Evolutionary conservation across 2,329 filamentous ascomycete species (phyloP).

Genomic region (Alternaria rosae): DNA sequence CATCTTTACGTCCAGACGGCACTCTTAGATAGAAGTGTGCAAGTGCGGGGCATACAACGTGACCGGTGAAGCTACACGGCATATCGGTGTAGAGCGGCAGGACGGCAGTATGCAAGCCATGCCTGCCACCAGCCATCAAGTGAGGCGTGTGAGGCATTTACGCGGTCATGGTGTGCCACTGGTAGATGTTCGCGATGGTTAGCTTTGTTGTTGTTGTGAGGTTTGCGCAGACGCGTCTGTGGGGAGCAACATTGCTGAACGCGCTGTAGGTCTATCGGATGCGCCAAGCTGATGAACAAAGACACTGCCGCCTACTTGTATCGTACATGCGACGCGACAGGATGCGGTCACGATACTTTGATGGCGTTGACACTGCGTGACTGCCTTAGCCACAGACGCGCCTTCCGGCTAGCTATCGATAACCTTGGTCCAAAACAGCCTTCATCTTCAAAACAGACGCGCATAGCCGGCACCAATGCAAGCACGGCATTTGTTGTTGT

Average conservation of each 20-base stretch:
- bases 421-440: slow-evolving; percentile 26
- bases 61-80: slow-evolving; percentile 12
- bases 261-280: neutral
- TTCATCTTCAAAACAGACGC: slow-evolving; percentile 30
- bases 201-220: neutral
- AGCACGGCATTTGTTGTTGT: slow-evolving; percentile 35
- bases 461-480: slow-evolving; percentile 23
- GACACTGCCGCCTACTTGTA: neutral
- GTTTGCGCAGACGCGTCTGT: neutral
- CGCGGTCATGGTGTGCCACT: slow-evolving; percentile 24
- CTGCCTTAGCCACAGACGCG: slow-evolving; percentile 21
- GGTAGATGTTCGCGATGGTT: slow-evolving; percentile 11
- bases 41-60: slow-evolving; percentile 9
- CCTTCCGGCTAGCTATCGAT: slow-evolving; percentile 34
- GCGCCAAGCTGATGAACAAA: neutral
- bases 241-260: slow-evolving; percentile 1
- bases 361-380: slow-evolving; percentile 28
- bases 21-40: neutral
- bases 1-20: neutral
- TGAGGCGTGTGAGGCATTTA: slow-evolving; percentile 37
- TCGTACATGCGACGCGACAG: neutral
- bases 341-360: slow-evolving; percentile 20
- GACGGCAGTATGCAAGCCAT: slow-evolving; percentile 32
- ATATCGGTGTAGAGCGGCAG: slow-evolving; percentile 11
- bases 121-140: neutral